phyloP scores from a whole-genome alignment of 2,329 filamentous ascomycete genomes.

The Fragosphaeria purpurea region DNA sequence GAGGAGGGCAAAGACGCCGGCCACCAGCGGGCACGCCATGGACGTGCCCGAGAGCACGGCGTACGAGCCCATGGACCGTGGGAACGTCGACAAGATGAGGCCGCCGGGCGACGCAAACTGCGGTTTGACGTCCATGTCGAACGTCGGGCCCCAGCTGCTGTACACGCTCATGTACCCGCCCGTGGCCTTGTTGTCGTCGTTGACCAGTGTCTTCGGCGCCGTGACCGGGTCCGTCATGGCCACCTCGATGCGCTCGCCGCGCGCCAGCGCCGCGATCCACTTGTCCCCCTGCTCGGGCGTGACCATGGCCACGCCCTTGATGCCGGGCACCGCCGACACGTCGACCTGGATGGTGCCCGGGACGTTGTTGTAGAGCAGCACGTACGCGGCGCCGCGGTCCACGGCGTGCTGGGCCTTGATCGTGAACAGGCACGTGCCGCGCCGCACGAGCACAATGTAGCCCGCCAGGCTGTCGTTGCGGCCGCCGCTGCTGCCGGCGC shows the following conservation, averaged over 20 bases:
- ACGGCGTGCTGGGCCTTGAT: slow-evolving; percentile 44
- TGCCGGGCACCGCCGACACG: slow-evolving; percentile 19
- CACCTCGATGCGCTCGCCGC: slow-evolving; percentile 32
- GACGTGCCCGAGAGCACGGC: slow-evolving; percentile 43
- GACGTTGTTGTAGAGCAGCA: slow-evolving; percentile 52
- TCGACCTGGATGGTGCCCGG: slow-evolving; percentile 25
- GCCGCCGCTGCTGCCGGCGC: slow-evolving; percentile 37
- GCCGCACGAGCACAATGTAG: slow-evolving; percentile 49
- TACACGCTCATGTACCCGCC: slow-evolving; percentile 32
- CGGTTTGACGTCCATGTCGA: slow-evolving; percentile 37
- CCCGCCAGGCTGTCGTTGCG: slow-evolving; percentile 46
- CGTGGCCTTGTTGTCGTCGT: slow-evolving; percentile 29
- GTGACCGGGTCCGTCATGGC: slow-evolving; percentile 32
- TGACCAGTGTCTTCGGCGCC: slow-evolving; percentile 24
- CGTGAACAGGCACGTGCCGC: slow-evolving; percentile 46
- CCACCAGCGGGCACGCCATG: slow-evolving; percentile 38
- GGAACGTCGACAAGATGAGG: slow-evolving; percentile 42
- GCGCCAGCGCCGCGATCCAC: slow-evolving; percentile 34
- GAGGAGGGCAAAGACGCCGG: slow-evolving; percentile 43
- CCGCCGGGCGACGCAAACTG: slow-evolving; percentile 38
- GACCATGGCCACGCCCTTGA: slow-evolving; percentile 32
- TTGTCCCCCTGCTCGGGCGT: slow-evolving; percentile 28
- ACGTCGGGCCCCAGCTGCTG: slow-evolving; percentile 36
- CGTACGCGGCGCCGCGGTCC: slow-evolving; percentile 46
- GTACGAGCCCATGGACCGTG: slow-evolving; percentile 29